Percentiles rank a stretch among this genome's conserved stretches.
phyloP scores from a whole-genome alignment of 2,329 filamentous ascomycete genomes.

The Zelopaecilomyces penicillatus region DNA sequence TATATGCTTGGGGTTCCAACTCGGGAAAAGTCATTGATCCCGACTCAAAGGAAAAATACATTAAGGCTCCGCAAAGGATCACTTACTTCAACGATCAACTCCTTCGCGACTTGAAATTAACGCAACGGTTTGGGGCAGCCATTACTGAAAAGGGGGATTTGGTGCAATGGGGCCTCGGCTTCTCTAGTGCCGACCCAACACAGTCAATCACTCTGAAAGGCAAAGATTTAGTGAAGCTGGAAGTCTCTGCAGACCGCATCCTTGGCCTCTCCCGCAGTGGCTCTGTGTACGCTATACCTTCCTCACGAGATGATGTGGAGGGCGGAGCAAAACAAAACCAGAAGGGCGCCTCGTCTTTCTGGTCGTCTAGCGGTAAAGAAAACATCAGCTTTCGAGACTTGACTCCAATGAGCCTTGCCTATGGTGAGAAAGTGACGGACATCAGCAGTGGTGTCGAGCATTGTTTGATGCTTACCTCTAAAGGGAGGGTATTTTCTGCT shows the following conservation, averaged over 20 bases:
- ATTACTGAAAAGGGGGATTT: constrained; percentile 82
- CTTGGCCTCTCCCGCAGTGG: constrained; percentile 69
- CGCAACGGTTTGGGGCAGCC: constrained; percentile 73
- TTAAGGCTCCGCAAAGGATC: constrained; percentile 76
- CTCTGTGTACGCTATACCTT: constrained; percentile 75
- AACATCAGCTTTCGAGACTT: constrained; percentile 64
- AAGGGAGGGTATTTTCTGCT: constrained; percentile 81
- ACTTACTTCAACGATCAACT: constrained; percentile 76
- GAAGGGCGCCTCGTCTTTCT: constrained; percentile 61
- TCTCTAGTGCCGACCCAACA: constrained; percentile 51
- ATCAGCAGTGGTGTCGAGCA: constrained; percentile 78
- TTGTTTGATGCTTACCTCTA: constrained; percentile 73
- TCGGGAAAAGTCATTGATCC: constrained; percentile 76
- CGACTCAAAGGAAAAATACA: constrained; percentile 62
- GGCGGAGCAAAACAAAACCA: constrained; percentile 55
- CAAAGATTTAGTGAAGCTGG: constrained; percentile 69
- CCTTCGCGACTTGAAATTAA: constrained; percentile 79
- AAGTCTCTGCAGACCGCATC: constrained; percentile 74
- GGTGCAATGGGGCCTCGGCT: constrained; percentile 83
- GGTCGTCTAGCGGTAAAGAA: constrained; percentile 33
- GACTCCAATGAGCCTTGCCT: constrained; percentile 53
- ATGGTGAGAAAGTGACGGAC: constrained; percentile 65
- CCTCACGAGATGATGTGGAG: constrained; percentile 62
- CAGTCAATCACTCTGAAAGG: constrained; percentile 69
- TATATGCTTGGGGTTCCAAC: constrained; percentile 93